Conservation (phyloP, 768 basidiomycete species). For the Mycena haematopus region DNA sequence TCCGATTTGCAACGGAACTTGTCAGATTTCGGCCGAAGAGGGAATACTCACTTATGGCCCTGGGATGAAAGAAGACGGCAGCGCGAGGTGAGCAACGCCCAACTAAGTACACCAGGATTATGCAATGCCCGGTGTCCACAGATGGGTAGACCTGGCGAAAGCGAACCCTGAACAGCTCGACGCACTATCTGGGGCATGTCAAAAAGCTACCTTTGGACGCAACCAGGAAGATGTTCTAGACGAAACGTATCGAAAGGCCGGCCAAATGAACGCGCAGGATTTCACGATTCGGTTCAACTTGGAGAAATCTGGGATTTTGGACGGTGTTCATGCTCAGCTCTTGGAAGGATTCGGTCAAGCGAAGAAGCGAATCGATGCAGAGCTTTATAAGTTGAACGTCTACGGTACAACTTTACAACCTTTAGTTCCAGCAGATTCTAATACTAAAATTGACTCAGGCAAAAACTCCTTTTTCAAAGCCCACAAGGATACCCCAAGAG, state of each 20-base stretch:
- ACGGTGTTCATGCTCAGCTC: constrained; percentile 28
- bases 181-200: constrained; percentile 35
- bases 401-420: constrained; percentile 36
- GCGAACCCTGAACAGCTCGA: constrained; percentile 25
- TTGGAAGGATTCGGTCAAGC: constrained; percentile 28
- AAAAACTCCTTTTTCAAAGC: constrained; percentile 47
- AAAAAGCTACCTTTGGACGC: constrained; percentile 41
- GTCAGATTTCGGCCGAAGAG: neutral
- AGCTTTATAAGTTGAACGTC: constrained; percentile 49
- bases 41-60: constrained; percentile 5
- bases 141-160: constrained; percentile 16
- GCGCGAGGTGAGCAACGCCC: constrained; percentile 2
- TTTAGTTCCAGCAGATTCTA: too few species aligned
- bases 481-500: constrained; percentile 49
- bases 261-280: constrained; percentile 38
- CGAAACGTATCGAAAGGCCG: constrained; percentile 43
- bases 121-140: neutral
- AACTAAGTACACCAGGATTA: too few species aligned
- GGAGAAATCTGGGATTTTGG: constrained; percentile 33
- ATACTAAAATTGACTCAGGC: constrained; percentile 21
- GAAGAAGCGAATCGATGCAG: constrained; percentile 29
- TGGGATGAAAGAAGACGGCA: constrained; percentile 14
- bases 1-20: constrained; percentile 8
- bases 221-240: constrained; percentile 40
- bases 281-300: constrained; percentile 38